Evolutionary conservation across 2,329 filamentous ascomycete species (phyloP).

Genomic region (Aureobasidium namibiae): DNA sequence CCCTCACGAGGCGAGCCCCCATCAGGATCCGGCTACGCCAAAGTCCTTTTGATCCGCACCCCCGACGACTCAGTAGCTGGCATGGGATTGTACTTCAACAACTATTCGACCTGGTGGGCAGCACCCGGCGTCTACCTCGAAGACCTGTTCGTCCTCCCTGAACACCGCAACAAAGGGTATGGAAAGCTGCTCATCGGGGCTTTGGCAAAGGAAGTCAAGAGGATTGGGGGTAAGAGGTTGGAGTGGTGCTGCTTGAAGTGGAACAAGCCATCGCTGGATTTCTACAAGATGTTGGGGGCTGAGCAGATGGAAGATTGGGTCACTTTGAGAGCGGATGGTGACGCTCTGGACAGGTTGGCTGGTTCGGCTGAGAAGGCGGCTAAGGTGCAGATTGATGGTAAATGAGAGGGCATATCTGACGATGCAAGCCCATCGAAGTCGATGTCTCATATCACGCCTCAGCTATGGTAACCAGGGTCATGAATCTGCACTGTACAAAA

Average conservation of each 20-base stretch:
- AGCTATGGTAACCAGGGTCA: background rate
- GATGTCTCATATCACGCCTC: background rate
- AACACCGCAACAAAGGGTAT: constrained; percentile 67
- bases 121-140: constrained; percentile 85
- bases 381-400: background rate
- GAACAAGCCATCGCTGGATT: constrained; percentile 84
- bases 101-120: constrained; percentile 90
- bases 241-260: constrained; percentile 91
- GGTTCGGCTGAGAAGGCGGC: background rate
- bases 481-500: background rate
- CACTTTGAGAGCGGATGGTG: constrained; percentile 64
- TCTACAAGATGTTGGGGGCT: constrained; percentile 63
- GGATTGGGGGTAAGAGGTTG: constrained; percentile 63
- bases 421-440: background rate
- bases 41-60: constrained; percentile 58
- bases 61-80: constrained; percentile 47
- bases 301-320: constrained; percentile 63
- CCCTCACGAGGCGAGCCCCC: constrained; percentile 33
- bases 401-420: background rate
- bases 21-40: constrained; percentile 53
- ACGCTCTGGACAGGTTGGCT: constrained; percentile 55
- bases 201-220: constrained; percentile 70
- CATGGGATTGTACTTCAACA: constrained; percentile 90
- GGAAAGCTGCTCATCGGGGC: constrained; percentile 66
- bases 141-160: constrained; percentile 74